Percentiles rank a stretch among this genome's conserved stretches.
phyloP scores from a whole-genome alignment of 108 stramenopile genomes.

The Pseudonitzschia multistriata region DNA sequence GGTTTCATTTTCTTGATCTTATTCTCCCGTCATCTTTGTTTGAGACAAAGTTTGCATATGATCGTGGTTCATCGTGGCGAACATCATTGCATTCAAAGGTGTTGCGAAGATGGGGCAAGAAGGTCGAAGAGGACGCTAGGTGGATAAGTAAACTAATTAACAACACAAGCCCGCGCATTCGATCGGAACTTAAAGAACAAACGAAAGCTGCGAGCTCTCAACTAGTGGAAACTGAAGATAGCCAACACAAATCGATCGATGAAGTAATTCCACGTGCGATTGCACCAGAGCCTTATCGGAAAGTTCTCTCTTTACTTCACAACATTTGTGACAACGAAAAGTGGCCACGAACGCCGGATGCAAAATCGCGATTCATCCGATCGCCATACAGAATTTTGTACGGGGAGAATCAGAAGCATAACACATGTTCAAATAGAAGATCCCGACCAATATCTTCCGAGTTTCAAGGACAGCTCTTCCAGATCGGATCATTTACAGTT shows the following conservation, averaged over 20 bases:
- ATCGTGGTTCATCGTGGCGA: neutral
- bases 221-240: too few species aligned
- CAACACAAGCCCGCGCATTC: neutral
- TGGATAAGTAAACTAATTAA: neutral
- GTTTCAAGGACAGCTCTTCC: conserved; percentile 13
- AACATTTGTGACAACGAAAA: conserved; percentile 6
- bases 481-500: conserved; percentile 65
- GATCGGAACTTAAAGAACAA: neutral
- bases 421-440: conserved; percentile 43
- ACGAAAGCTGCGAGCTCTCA: neutral
- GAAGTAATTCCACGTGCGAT: neutral
- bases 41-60: neutral
- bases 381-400: neutral
- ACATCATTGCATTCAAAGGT: neutral
- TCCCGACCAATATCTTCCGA: neutral
- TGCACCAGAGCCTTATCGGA: neutral
- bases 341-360: conserved; percentile 76
- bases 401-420: neutral
- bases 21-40: conserved; percentile 33
- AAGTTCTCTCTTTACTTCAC: neutral
- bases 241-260: conserved; percentile 1
- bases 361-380: conserved; percentile 36
- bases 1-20: conserved; percentile 72
- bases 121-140: neutral
- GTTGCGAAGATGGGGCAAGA: neutral